phyloP scores from a whole-genome alignment of 805 yeast genomes.

The Ogataea ramenticola region DNA sequence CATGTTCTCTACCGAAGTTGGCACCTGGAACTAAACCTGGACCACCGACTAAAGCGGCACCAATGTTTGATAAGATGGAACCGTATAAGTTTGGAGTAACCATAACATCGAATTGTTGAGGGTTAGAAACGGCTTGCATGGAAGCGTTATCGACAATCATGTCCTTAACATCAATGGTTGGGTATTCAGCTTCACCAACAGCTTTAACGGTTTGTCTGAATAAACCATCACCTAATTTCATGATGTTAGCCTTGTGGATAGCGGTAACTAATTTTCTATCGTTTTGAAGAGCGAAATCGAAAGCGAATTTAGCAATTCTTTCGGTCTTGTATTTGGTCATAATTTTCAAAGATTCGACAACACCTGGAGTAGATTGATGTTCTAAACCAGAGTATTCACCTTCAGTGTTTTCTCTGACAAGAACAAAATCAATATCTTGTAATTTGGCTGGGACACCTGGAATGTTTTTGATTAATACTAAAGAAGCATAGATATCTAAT shows the following conservation, averaged over 20 bases:
- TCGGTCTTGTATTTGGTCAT: conserved; percentile 92
- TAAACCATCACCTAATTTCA: conserved; percentile 97
- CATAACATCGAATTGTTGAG: conserved; percentile 96
- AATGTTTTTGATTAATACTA: conserved; percentile 87
- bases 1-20: conserved; percentile 94
- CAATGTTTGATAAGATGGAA: conserved; percentile 93
- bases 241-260: conserved; percentile 97
- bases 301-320: conserved; percentile 95
- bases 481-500: conserved; percentile 89
- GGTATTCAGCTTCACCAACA: conserved; percentile 79
- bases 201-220: conserved; percentile 91
- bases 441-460: conserved; percentile 92
- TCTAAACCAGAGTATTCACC: conserved; percentile 98
- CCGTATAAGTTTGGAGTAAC: conserved; percentile 98
- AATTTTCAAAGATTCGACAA: conserved; percentile 92
- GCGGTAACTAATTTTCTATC: conserved; percentile 91
- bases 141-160: conserved; percentile 98
- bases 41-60: conserved; percentile 95
- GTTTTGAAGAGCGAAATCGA: conserved; percentile 89
- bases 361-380: conserved; percentile 96
- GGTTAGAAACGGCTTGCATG: conserved; percentile 98
- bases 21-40: conserved; percentile 99
- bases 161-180: conserved; percentile 75
- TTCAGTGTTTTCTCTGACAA: conserved; percentile 98
- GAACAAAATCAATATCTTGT: conserved; percentile 82